These are phyloP conservation scores for Orychophragmus violaceus DNA, from an alignment of 345 rosid species.

Conservation along the genomic window DNA sequence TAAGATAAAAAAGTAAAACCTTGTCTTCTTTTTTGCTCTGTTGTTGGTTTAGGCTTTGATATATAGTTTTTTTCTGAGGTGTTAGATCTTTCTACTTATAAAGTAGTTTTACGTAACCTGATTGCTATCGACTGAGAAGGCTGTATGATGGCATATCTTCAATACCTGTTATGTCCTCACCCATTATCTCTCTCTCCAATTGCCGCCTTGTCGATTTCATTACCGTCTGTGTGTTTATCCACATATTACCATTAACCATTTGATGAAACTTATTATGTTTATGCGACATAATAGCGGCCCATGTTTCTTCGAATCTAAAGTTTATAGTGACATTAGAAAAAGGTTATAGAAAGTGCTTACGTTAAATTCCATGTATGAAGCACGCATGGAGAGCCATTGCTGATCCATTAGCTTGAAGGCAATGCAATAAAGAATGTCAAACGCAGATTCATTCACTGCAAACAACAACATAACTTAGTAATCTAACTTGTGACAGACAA, in stretches of 20 bases:
- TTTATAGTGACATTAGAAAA: neutral
- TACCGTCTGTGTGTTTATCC: slow-evolving; percentile 45
- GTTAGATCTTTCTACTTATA: slow-evolving; percentile 32
- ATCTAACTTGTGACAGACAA: neutral
- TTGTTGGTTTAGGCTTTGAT: neutral
- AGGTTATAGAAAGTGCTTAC: slow-evolving; percentile 31
- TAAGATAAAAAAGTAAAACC: too few relatives aligned
- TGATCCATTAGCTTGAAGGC: slow-evolving; percentile 98
- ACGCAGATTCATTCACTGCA: slow-evolving; percentile 83
- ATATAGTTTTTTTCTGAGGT: neutral
- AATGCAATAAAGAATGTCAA: slow-evolving; percentile 92
- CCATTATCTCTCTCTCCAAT: slow-evolving; percentile 81
- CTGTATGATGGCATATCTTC: slow-evolving; percentile 81
- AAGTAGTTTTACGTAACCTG: slow-evolving; percentile 14
- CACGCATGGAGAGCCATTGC: slow-evolving; percentile 90
- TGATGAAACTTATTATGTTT: neutral
- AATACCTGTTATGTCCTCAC: slow-evolving; percentile 57
- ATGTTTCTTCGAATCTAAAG: neutral
- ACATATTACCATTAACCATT: neutral
- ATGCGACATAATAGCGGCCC: neutral
- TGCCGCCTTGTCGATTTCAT: slow-evolving; percentile 87
- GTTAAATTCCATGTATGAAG: slow-evolving; percentile 98
- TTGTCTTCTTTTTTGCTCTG: neutral
- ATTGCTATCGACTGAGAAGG: slow-evolving; percentile 49
- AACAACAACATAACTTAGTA: slow-evolving; percentile 9